Evolutionary conservation across 1,139 yeast species (phyloP), one percentile per base, ranked within the genome.

Genomic region (Hansenula sp.): DNA sequence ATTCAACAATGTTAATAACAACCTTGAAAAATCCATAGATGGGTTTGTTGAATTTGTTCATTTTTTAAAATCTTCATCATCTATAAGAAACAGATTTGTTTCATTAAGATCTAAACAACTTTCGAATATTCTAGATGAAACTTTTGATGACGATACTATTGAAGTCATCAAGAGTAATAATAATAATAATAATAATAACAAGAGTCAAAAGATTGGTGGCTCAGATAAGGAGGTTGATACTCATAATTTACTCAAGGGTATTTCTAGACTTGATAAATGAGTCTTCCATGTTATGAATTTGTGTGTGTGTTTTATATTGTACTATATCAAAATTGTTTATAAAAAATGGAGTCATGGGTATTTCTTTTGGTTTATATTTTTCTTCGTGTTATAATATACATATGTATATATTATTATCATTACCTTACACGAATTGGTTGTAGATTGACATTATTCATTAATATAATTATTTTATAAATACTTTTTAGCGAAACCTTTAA

Each of bases 401-500:
- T n/a, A n/a, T n/a, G n/a, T n/a, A n/a, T n/a, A n/a, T n/a, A n/a
- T n/a, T n/a, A n/a, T n/a, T n/a, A n/a, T n/a, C n/a, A n/a, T n/a
- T n/a, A n/a, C n/a, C n/a, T n/a, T 30, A 30, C 17, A n/a, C 32
- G 15, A 30, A 28, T 28, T 8, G 5, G n/a, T 13, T n/a, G 9
- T 13, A 30, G 15, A 28, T 30, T 30, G 16, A n/a, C 25, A 19
- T 33, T 33, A 21, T 21, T 33, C 35, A 24, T 24, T 9, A 35
- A 15, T 25, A 25, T 25, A 7, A 6, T 15, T n/a, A n/a, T 5
- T n/a, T 11, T 18, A 54, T 37, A 91, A 67, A 62, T 90, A 88
- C 67, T 88, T 89, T 56, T 81, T 79, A 4, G 96, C 96, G 48
- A 86, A 63, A 33, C 74, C 66, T 58, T 84, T 79, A 37, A 93